Evolutionary conservation across 208 protist species (phyloP), one percentile per base, ranked within the genome.

Genomic region (Crithidia bombi): DNA sequence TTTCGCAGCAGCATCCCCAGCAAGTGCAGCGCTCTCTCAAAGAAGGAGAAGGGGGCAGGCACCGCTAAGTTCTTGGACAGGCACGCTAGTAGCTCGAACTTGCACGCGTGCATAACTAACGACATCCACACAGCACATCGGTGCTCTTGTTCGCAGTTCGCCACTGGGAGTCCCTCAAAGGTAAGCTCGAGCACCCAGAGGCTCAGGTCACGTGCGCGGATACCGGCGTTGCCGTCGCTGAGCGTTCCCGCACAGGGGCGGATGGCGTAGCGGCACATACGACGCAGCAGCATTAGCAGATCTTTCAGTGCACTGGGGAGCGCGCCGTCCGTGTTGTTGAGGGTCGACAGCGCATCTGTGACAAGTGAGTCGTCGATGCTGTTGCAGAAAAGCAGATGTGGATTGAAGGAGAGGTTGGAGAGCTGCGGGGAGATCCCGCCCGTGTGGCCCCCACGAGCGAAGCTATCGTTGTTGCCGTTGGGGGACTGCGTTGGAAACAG

Each of bases 141-240:
- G 64, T 96, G 89, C 74, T 94, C 85, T 26, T 56, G 41, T 39
- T 70, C 71, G 66, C 81, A 85, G 68, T 94, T 96, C 43, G 87
- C 82, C 19, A 85, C 69, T 32, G 89, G 89, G 47, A 96, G 61
- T 17, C 79, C 73, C 28, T 73, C 35, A 12, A 94, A 70, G 6
- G 91, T 39, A 23, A 66, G 33, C 65, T 87, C 77, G 35, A 96
- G 69, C 73, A 89, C 75, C 46, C 81, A 74, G 46, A 95, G 63
- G 49, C 75, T 78, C 25, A 92, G 61, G 54, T 86, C 79, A 4
- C 90, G 82, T 32, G 72, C 73, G 6, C 75, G 83, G 51, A 91
- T 73, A 30, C 85, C 82, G 14, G 50, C 46, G 69, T 82, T 85
- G 68, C 61, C 65, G 25, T 79, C 79, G 33, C 73, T 89, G 28